Conservation (phyloP, 148 eudicot genomes). For the Hydrangea macrophylla region DNA sequence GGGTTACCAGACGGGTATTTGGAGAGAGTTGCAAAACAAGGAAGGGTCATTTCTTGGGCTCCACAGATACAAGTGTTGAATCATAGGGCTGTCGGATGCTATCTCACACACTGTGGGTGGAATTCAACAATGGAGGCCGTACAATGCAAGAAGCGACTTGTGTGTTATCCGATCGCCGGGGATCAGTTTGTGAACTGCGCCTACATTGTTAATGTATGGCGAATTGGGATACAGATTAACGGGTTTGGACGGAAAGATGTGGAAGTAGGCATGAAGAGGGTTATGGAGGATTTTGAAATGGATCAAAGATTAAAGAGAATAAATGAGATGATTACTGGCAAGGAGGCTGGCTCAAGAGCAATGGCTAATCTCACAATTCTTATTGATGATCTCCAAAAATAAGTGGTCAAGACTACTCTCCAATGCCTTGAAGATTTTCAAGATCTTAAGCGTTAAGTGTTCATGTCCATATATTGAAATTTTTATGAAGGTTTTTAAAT, state of each 20-base stretch:
- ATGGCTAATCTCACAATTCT: slow-evolving; percentile 15
- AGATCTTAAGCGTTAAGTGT: too few relatives aligned
- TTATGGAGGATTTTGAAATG: slow-evolving; percentile 26
- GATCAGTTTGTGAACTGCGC: too few relatives aligned
- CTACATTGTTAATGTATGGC: slow-evolving; percentile 32
- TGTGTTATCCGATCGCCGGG: slow-evolving; percentile 41
- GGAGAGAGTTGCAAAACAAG: slow-evolving; percentile 21
- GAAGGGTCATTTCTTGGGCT: slow-evolving; percentile 37
- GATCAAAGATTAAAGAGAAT: slow-evolving; percentile 19
- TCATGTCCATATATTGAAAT: too few relatives aligned
- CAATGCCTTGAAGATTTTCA: too few relatives aligned
- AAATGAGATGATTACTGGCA: slow-evolving; percentile 19
- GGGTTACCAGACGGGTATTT: slow-evolving; percentile 33
- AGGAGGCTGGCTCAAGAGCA: slow-evolving; percentile 14
- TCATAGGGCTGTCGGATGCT: slow-evolving; percentile 33
- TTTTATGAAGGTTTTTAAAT: too few relatives aligned
- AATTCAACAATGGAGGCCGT: too few relatives aligned
- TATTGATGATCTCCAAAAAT: slow-evolving; percentile 20
- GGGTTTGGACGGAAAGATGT: slow-evolving; percentile 21
- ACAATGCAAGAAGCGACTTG: slow-evolving; percentile 19
- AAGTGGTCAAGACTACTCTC: too few relatives aligned
- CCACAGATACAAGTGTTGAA: slow-evolving; percentile 36
- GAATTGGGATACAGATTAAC: slow-evolving; percentile 28
- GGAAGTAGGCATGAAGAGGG: slow-evolving; percentile 19
- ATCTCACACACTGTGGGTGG: slow-evolving; percentile 37